Evolutionary conservation across 495 filamentous ascomycete species (phyloP).

Genomic region (Hypoxylon lienhwacheense): DNA sequence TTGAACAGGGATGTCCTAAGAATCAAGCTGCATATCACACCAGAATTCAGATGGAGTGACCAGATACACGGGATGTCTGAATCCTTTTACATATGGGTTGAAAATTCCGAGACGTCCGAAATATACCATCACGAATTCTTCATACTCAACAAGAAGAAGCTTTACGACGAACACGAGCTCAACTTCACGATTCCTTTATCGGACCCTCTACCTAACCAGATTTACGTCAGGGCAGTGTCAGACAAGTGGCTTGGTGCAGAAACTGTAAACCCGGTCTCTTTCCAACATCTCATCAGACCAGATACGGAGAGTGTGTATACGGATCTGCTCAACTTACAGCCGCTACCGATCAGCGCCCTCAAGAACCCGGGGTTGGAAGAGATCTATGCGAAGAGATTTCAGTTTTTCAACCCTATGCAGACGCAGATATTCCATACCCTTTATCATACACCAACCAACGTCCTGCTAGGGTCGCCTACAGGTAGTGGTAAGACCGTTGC

Average conservation of each 20-base stretch:
- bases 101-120: slow-evolving; percentile 95
- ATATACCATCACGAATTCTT: slow-evolving; percentile 99
- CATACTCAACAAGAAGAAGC: slow-evolving; percentile 82
- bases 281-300: slow-evolving; percentile 95
- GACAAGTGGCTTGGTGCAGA: slow-evolving; percentile 98
- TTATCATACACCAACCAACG: slow-evolving; percentile 88
- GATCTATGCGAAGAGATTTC: slow-evolving; percentile 83
- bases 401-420: slow-evolving; percentile 99
- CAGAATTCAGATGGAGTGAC: slow-evolving; percentile 96
- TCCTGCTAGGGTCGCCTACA: slow-evolving; percentile 94
- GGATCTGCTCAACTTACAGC: slow-evolving; percentile 87
- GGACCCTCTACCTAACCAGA: slow-evolving; percentile 89
- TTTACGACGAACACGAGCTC: slow-evolving; percentile 92
- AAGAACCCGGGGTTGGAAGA: slow-evolving; percentile 87
- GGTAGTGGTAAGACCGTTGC: slow-evolving; percentile 97
- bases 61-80: slow-evolving; percentile 92
- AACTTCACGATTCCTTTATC: slow-evolving; percentile 96
- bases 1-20: slow-evolving; percentile 92
- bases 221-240: slow-evolving; percentile 91
- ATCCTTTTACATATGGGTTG: slow-evolving; percentile 98
- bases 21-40: slow-evolving; percentile 78
- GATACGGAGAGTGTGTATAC: slow-evolving; percentile 98
- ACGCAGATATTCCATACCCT: slow-evolving; percentile 96
- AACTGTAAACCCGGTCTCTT: slow-evolving; percentile 90
- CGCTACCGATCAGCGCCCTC: slow-evolving; percentile 82